Percentiles rank a stretch among this genome's conserved stretches.
Evolutionary conservation across 352 stramenopile species (phyloP).

Genomic region (Globisporangium abappressorium): DNA sequence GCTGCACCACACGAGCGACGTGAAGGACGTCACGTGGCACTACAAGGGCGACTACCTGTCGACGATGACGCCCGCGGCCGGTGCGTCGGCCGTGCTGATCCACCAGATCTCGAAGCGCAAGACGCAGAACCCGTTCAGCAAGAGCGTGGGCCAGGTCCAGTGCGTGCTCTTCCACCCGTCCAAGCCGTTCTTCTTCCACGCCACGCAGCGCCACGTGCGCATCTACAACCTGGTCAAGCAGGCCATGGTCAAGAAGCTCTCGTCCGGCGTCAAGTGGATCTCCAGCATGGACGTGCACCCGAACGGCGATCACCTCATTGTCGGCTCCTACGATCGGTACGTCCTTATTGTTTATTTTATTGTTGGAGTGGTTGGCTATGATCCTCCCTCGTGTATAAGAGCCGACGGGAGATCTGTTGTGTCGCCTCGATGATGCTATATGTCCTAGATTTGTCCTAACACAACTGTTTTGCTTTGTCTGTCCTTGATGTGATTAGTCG

Average conservation of each 20-base stretch:
- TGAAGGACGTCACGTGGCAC: constrained; percentile 96
- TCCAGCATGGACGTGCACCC: constrained; percentile 98
- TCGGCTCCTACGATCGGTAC: constrained; percentile 96
- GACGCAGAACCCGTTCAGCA: constrained; percentile 96
- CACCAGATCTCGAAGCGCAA: constrained; percentile 97
- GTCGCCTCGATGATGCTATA: background rate
- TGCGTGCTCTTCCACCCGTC: constrained; percentile 96
- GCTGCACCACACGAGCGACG: constrained; percentile 86
- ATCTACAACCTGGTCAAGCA: constrained; percentile 99
- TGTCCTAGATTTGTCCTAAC: constrained; percentile 6
- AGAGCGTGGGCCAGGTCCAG: constrained; percentile 94
- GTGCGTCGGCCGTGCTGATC: constrained; percentile 93
- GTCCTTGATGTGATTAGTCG: constrained; percentile 31
- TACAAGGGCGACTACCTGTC: constrained; percentile 99
- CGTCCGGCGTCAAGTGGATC: constrained; percentile 98
- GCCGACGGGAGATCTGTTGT: background rate
- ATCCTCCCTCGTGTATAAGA: background rate
- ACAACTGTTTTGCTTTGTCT: background rate
- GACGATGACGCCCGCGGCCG: constrained; percentile 89
- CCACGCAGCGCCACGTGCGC: constrained; percentile 97
- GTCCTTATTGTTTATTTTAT: constrained; percentile 3
- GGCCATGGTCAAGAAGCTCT: constrained; percentile 97
- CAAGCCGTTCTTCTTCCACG: constrained; percentile 99
- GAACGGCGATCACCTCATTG: constrained; percentile 98
- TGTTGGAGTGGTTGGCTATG: background rate